Base-by-base conservation (phyloP, 1,284 basidiomycete genomes). In the Ustilago hordei region DNA sequence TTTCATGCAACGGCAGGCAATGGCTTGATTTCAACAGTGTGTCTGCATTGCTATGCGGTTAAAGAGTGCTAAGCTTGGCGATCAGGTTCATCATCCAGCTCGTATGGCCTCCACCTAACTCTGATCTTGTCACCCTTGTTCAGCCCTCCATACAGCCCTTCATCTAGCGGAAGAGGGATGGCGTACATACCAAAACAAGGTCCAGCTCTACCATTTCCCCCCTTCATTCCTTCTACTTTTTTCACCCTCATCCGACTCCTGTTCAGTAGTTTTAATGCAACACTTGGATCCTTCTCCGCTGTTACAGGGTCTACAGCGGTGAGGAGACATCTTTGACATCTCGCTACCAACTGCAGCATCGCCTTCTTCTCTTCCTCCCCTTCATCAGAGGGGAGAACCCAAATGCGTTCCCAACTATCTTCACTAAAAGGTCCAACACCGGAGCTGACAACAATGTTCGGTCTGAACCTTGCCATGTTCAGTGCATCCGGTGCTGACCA, bases 131-230 rank as follows among this genome's bases (percentile, higher is more conserved):
- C 80, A 12, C 73, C 75, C 7, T 50, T 66, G 4, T 52, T 19
- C 8, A 81, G 19, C 0, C 15, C 38, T 17, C 75, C 71, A 32
- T 75, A 81, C 6, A 54, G 34, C n/a, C 13, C 38, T 13, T 55
- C 19, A 6, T 53, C 55, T n/a, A 71, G 32, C 2, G 71, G 71
- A 0, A 78, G 54, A 4, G 81, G 80, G 4, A 81, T 65, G 8
- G 75, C 79, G 55, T 83, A 83, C 67, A 83, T 78, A 8, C 81
- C 81, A 39, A 83, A 83, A 47, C 78, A 81, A 2, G 81, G 81
- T 0, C 74, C 72, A 2, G 56, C n/a, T 60, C 66, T 59, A 1
- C 69, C 73, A 23, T 75, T 63, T 1, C 70, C 74, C 1, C 74
- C 69, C 19, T 60, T 8, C 3, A 58, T 47, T 0, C 50, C 61